Conservation (phyloP, 139 green algal genomes). For the Zygnema circumcarinatum region DNA sequence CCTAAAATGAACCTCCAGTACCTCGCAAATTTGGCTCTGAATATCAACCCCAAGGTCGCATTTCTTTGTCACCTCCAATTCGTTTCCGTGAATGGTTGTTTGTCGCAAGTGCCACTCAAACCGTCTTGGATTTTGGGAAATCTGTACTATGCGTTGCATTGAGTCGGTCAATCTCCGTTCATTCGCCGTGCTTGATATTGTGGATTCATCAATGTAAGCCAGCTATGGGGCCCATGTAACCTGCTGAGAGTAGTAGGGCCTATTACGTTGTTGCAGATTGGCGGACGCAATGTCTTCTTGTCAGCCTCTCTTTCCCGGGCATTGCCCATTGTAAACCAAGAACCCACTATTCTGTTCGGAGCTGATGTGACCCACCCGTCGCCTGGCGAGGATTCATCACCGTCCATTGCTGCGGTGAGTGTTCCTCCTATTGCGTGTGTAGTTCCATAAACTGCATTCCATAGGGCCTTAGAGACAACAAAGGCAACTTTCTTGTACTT, state of each 20-base stretch:
- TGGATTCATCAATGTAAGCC: too few species aligned
- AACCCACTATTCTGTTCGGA: slow-evolving; percentile 58
- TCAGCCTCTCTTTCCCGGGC: neutral
- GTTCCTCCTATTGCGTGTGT: neutral
- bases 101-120: neutral
- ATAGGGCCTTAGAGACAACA: neutral
- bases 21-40: slow-evolving; percentile 56
- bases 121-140: neutral
- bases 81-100: neutral
- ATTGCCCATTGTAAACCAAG: slow-evolving; percentile 14
- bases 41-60: slow-evolving; percentile 61
- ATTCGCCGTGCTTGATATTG: neutral
- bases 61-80: slow-evolving; percentile 5
- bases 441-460: neutral
- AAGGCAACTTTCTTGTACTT: too few species aligned
- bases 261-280: too few species aligned
- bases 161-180: neutral
- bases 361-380: slow-evolving; percentile 59
- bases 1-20: slow-evolving; percentile 34
- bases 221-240: too few species aligned
- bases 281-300: slow-evolving; percentile 33
- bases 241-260: too few species aligned
- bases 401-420: slow-evolving; percentile 61
- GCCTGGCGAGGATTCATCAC: slow-evolving; percentile 39
- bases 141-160: neutral